Evolutionary conservation across 768 basidiomycete genomes (phyloP).

Genomic region (Boletus speciosus): DNA sequence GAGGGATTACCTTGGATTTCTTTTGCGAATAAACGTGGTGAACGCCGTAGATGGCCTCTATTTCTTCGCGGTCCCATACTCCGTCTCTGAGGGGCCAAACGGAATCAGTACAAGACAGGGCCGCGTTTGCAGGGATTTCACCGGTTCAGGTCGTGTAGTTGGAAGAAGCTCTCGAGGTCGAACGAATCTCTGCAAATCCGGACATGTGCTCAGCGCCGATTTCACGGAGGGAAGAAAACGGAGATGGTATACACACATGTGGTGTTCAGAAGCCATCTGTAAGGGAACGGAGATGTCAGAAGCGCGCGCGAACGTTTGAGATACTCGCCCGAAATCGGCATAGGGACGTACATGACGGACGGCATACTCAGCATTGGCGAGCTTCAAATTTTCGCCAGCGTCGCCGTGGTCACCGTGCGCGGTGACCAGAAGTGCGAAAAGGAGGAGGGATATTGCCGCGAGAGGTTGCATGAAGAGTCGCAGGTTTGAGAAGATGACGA

Average conservation of each 20-base stretch:
- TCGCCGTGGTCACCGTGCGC: constrained; percentile 66
- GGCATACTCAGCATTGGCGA: constrained; percentile 57
- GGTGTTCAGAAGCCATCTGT: constrained; percentile 88
- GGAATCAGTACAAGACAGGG: not conserved
- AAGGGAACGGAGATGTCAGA: constrained; percentile 14
- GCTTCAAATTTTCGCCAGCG: constrained; percentile 58
- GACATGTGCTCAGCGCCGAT: not conserved
- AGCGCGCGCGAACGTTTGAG: not conserved
- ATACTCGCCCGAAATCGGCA: constrained; percentile 5
- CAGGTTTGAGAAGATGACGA: constrained; percentile 7
- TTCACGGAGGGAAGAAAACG: not conserved
- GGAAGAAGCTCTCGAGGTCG: constrained; percentile 87
- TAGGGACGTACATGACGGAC: constrained; percentile 75
- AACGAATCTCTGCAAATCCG: constrained; percentile 65
- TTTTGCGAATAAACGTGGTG: constrained; percentile 88
- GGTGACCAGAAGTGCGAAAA: constrained; percentile 30
- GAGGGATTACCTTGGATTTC: constrained; percentile 57
- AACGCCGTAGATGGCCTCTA: constrained; percentile 94
- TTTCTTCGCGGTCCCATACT: constrained; percentile 78
- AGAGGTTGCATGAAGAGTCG: constrained; percentile 43
- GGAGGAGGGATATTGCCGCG: constrained; percentile 38
- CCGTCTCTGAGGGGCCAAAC: constrained; percentile 57
- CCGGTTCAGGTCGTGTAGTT: constrained; percentile 90
- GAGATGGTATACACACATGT: constrained; percentile 52
- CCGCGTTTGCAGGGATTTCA: constrained; percentile 27